A percentile compares a stretch with the other conserved stretches of the same genome.
phyloP scores from a whole-genome alignment of 2,329 filamentous ascomycete species.

The Fusarium concolor region DNA sequence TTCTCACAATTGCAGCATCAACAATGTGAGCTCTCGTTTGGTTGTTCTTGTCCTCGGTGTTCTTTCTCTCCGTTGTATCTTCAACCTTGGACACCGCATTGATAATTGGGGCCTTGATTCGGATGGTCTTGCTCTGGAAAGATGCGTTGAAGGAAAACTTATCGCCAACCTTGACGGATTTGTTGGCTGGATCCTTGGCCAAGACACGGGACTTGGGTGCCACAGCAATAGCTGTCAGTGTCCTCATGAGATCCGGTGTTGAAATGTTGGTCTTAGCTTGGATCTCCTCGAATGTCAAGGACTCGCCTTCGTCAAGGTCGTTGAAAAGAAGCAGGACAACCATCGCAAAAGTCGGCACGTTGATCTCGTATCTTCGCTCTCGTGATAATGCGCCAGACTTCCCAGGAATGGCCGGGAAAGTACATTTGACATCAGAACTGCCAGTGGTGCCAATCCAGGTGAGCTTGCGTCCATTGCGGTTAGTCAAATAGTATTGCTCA shows the following conservation, averaged over 20 bases:
- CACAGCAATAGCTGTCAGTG: constrained; percentile 84
- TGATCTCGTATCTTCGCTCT: constrained; percentile 86
- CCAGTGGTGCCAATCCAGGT: constrained; percentile 82
- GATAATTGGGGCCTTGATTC: constrained; percentile 90
- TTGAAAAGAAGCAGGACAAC: constrained; percentile 92
- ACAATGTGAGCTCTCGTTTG: constrained; percentile 77
- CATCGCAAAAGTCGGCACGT: constrained; percentile 93
- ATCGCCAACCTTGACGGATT: constrained; percentile 81
- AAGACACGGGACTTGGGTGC: constrained; percentile 86
- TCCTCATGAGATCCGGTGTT: constrained; percentile 76
- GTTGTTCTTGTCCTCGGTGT: constrained; percentile 81
- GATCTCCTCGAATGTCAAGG: constrained; percentile 78
- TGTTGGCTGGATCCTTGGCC: constrained; percentile 81
- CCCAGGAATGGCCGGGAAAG: constrained; percentile 77
- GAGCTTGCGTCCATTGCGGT: constrained; percentile 87
- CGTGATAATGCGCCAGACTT: constrained; percentile 72
- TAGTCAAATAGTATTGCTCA: constrained; percentile 86
- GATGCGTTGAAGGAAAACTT: constrained; percentile 83
- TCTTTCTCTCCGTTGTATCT: constrained; percentile 73
- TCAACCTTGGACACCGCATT: constrained; percentile 87
- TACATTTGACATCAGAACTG: constrained; percentile 85
- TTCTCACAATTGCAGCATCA: constrained; percentile 81
- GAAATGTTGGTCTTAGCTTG: constrained; percentile 85
- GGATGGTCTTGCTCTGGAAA: constrained; percentile 85
- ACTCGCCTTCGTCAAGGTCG: constrained; percentile 67